phyloP scores from a whole-genome alignment of 2,329 filamentous ascomycete species.

The Ascomycota sp. region DNA sequence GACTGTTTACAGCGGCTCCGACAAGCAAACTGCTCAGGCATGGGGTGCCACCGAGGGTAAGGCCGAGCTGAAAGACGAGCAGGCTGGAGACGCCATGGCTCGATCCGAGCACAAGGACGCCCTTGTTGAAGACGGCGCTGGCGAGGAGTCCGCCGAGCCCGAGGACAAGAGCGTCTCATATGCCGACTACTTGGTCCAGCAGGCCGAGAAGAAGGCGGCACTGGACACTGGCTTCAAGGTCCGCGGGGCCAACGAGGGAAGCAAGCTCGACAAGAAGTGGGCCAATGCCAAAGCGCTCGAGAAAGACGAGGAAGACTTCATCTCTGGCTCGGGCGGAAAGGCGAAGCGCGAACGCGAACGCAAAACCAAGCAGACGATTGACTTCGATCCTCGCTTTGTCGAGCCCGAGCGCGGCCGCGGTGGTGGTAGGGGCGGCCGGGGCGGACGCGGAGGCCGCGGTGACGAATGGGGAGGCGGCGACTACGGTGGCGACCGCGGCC shows the following conservation, averaged over 20 bases:
- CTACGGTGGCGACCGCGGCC: constrained; percentile 25
- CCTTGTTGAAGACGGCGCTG: constrained; percentile 25
- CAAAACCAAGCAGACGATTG: constrained; percentile 77
- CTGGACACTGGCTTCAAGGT: constrained; percentile 45
- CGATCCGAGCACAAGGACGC: constrained; percentile 63
- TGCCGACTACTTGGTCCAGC: constrained; percentile 62
- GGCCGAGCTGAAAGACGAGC: constrained; percentile 77
- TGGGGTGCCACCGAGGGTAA: constrained; percentile 74
- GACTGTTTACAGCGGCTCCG: constrained; percentile 38
- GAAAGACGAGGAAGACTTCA: constrained; percentile 57
- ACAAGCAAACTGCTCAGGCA: constrained; percentile 73
- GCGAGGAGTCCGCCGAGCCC: constrained; percentile 34
- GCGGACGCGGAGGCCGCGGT: constrained; percentile 27
- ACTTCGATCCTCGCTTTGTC: constrained; percentile 70
- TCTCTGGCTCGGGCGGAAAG: constrained; percentile 57
- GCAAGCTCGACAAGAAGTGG: constrained; percentile 82
- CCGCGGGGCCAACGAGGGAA: constrained; percentile 84
- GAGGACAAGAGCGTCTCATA: constrained; percentile 86
- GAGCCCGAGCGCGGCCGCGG: constrained; percentile 42
- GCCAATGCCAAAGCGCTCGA: constrained; percentile 54
- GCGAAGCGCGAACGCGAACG: constrained; percentile 67
- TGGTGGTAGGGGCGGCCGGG: constrained; percentile 29
- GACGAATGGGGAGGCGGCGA: constrained; percentile 29
- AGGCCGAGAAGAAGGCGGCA: constrained; percentile 53
- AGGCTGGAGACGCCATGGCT: constrained; percentile 77